Percentiles rank a stretch among this genome's conserved stretches.
phyloP scores from a whole-genome alignment of 306 rosid species.

The Sicyos baderoa region DNA sequence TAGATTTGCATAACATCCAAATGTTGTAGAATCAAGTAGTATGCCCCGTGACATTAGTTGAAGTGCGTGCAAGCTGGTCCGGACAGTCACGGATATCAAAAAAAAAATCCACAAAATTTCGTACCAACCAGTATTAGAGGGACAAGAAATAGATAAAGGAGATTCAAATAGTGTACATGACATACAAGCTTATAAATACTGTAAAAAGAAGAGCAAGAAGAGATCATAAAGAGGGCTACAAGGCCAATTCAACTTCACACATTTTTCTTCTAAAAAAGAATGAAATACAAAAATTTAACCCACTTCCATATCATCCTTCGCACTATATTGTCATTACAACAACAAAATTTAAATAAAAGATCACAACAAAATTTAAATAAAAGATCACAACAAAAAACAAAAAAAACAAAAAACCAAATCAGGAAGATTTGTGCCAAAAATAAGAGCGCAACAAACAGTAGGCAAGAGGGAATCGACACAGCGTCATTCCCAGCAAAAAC shows the following conservation, averaged over 20 bases:
- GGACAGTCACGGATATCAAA: no score
- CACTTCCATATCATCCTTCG: background rate
- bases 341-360: background rate
- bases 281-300: conserved; percentile 11
- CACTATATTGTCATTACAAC: background rate
- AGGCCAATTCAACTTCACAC: conserved; percentile 9
- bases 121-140: no score
- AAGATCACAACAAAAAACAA: background rate
- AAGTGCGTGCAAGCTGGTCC: no score
- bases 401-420: background rate
- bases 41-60: no score
- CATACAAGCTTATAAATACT: background rate
- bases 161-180: background rate
- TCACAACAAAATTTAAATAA: background rate
- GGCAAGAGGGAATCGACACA: conserved; percentile 8
- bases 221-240: background rate
- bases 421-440: conserved; percentile 14
- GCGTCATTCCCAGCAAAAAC: background rate
- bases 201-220: background rate
- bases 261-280: background rate
- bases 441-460: conserved; percentile 7
- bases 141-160: background rate
- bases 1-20: no score
- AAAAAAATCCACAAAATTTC: no score
- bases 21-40: no score